Percentiles rank a stretch among this genome's conserved stretches.
These are phyloP conservation scores for Tylopilus vinaceipallidus DNA, from an alignment of 768 basidiomycete species.

Conservation along the genomic window DNA sequence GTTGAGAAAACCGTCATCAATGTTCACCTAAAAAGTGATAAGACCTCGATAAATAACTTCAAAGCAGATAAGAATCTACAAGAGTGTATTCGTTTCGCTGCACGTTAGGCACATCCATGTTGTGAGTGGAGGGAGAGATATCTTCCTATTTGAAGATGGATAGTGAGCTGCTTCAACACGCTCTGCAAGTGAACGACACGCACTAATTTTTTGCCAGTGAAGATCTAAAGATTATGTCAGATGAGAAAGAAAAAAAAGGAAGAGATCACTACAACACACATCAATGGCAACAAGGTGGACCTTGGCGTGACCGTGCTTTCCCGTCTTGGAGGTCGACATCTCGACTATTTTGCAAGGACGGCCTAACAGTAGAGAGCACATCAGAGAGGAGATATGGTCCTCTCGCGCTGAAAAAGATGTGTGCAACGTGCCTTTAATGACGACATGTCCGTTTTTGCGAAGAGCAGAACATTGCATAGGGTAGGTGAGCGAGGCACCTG, in stretches of 20 bases:
- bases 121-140: constrained; percentile 96
- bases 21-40: constrained; percentile 57
- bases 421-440: constrained; percentile 73
- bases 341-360: constrained; percentile 99
- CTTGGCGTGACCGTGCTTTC: constrained; percentile 99
- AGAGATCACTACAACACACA: constrained; percentile 49
- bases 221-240: constrained; percentile 61
- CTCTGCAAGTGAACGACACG: constrained; percentile 23
- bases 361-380: constrained; percentile 36
- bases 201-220: constrained; percentile 96
- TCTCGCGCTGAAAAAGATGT: background rate
- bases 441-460: constrained; percentile 89
- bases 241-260: background rate
- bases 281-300: constrained; percentile 97
- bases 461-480: constrained; percentile 97
- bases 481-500: constrained; percentile 76
- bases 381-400: constrained; percentile 5
- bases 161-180: background rate
- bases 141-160: constrained; percentile 61
- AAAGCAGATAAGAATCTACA: constrained; percentile 40
- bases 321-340: constrained; percentile 99
- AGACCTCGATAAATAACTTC: background rate
- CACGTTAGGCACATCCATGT: constrained; percentile 99
- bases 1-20: constrained; percentile 95
- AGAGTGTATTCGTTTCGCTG: constrained; percentile 86